phyloP scores from a whole-genome alignment of 139 green algal genomes.

The Chlorella sp. region DNA sequence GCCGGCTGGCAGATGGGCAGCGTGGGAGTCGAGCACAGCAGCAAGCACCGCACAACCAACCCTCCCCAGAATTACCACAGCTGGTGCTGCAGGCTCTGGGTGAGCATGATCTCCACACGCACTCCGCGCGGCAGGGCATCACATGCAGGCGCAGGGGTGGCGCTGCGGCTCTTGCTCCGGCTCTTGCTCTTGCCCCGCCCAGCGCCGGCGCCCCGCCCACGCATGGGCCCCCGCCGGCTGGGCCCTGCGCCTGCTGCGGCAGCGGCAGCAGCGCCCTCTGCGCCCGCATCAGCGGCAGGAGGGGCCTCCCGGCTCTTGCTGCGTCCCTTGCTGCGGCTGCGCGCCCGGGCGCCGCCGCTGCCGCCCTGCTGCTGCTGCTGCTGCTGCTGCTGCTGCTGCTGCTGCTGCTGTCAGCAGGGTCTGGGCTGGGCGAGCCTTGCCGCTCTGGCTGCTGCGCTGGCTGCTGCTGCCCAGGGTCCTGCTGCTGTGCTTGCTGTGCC shows the following conservation, averaged over 20 bases:
- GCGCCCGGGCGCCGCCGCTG: neutral
- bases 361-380: neutral
- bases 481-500: neutral
- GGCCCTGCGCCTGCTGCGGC: neutral
- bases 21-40: too few relatives aligned
- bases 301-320: neutral
- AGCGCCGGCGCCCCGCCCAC: neutral
- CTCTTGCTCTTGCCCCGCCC: neutral
- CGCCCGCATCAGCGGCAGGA: neutral
- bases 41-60: too few relatives aligned
- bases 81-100: neutral
- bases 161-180: neutral
- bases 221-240: neutral
- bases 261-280: neutral
- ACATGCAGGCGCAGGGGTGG: neutral
- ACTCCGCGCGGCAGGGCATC: neutral
- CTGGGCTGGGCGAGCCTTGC: neutral
- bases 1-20: too few relatives aligned
- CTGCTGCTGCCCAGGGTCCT: neutral
- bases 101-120: constrained; percentile 7
- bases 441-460: neutral
- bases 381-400: constrained; percentile 12
- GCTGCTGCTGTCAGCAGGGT: neutral
- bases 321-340: neutral
- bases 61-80: too few relatives aligned